Base-by-base conservation (phyloP, 306 rosid genomes). In the Luffa aegyptiaca region DNA sequence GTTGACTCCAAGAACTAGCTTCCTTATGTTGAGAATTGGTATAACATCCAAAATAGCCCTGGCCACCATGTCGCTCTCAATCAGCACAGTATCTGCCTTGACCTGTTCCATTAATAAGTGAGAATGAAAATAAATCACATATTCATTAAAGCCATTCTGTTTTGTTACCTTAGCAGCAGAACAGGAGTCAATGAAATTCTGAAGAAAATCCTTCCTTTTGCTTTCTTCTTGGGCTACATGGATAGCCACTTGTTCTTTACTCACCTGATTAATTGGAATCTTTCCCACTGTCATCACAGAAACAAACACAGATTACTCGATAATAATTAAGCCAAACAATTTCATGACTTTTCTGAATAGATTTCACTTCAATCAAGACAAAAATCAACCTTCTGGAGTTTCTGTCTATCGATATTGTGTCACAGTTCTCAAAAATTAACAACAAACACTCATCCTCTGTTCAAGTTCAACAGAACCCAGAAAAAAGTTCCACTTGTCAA, bases 251-350 rank as follows among this genome's bases (percentile, higher is more conserved):
- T 88, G 97, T 81, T 85, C 85, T 70, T 84, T 61, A 84, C 87
- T 92, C 83, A 93, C 97, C 86, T 92, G 97, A 31, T 66, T 85
- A 83, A 85, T 86, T 35, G 97, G 96, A 69, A 93, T 77, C 90
- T 87, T 85, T 89, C 98, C 98, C 85, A 92, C 98, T 93, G 73
- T 21, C 66, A 81, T 83, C 37, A 63, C 68, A 82, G 10, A 82
- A 75, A 37, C 76, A 78, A 48, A 51, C 62, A 17, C 33, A 75
- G 2, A 51, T 53, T 56, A 72, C 78, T 73, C 33, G 1, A 68
- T 72, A 8, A 46, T 33, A 46, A 46, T 26, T 71, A 71, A n/a
- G 16, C 16, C 18, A 13, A 33, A 26, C 59, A 49, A 36, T 14
- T 4, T 21, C 31, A 44, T 44, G 37, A 26, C 31, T 70, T 3